These are phyloP conservation scores for Boletus rubropictus DNA, from an alignment of 768 basidiomycete genomes.

Conservation along the genomic window DNA sequence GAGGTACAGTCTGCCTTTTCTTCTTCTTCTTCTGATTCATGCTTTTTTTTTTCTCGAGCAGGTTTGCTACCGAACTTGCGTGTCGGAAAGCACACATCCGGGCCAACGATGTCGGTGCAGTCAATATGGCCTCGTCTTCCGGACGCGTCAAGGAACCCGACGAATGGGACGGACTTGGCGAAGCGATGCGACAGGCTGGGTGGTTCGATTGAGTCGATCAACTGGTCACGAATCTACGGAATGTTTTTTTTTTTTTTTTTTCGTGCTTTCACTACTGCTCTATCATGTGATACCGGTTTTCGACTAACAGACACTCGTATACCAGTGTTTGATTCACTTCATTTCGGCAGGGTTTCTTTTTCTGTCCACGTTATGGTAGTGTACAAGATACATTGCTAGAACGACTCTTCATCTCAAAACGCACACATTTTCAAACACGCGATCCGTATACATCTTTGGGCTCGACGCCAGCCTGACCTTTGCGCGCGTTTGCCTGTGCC, in stretches of 20 bases:
- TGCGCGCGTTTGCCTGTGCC: conserved; percentile 82
- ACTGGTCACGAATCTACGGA: not conserved
- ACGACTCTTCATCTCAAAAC: not conserved
- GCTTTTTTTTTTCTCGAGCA: conserved; percentile 25
- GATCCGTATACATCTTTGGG: conserved; percentile 76
- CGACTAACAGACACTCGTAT: not conserved
- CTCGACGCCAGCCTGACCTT: conserved; percentile 73
- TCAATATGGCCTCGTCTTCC: conserved; percentile 12
- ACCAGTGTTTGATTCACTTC: not conserved
- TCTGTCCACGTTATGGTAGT: not conserved
- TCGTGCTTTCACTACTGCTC: not conserved
- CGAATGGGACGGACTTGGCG: conserved; percentile 62
- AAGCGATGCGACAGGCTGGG: conserved; percentile 68
- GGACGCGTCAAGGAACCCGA: conserved; percentile 33
- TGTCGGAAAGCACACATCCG: conserved; percentile 54
- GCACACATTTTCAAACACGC: conserved; percentile 38
- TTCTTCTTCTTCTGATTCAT: conserved; percentile 15
- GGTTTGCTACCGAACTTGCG: conserved; percentile 80
- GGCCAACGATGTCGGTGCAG: not conserved
- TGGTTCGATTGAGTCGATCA: conserved; percentile 53
- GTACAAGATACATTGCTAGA: conserved; percentile 2
- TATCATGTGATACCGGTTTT: conserved; percentile 3
- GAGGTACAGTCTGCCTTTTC: conserved; percentile 46
- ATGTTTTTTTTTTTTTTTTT: not conserved
- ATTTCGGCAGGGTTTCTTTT: not conserved